Conservation (phyloP, 2,329 filamentous ascomycete genomes). For the Cladosporium sp. region DNA sequence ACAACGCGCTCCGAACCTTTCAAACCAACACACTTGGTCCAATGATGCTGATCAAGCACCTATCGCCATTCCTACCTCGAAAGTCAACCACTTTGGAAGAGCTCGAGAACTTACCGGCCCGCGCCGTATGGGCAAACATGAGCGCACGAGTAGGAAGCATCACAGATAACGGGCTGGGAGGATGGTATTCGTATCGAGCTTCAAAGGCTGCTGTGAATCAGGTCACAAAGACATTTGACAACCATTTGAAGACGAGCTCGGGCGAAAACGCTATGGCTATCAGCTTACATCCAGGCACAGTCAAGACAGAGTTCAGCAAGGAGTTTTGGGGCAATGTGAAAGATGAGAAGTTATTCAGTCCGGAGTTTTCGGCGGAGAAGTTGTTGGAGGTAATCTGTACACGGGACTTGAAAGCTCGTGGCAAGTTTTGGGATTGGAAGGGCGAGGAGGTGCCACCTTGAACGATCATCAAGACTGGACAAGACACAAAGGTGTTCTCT, state of each 20-base stretch:
- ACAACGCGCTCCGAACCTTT: conserved; percentile 63
- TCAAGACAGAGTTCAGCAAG: conserved; percentile 67
- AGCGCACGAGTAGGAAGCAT: conserved; percentile 74
- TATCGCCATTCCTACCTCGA: conserved; percentile 63
- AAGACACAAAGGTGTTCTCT: not conserved
- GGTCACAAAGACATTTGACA: conserved; percentile 67
- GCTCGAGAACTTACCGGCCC: conserved; percentile 39
- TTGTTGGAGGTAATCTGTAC: conserved; percentile 56
- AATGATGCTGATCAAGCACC: conserved; percentile 72
- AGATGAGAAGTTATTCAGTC: conserved; percentile 60
- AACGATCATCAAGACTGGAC: not conserved
- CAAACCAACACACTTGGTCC: conserved; percentile 70
- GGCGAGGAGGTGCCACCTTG: conserved; percentile 59
- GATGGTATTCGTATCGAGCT: conserved; percentile 78
- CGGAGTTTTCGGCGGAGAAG: conserved; percentile 62
- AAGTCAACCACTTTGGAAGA: conserved; percentile 42
- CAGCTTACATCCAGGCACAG: conserved; percentile 74
- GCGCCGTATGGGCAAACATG: conserved; percentile 68
- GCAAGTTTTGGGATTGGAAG: conserved; percentile 67
- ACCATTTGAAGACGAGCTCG: conserved; percentile 55
- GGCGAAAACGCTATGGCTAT: conserved; percentile 63
- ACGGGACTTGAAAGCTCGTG: conserved; percentile 50
- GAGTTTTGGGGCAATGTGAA: conserved; percentile 67
- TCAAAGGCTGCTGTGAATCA: conserved; percentile 73
- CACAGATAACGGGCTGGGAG: conserved; percentile 66